Evolutionary conservation across 139 green algal genomes (phyloP).

Genomic region (Microglena sp.): DNA sequence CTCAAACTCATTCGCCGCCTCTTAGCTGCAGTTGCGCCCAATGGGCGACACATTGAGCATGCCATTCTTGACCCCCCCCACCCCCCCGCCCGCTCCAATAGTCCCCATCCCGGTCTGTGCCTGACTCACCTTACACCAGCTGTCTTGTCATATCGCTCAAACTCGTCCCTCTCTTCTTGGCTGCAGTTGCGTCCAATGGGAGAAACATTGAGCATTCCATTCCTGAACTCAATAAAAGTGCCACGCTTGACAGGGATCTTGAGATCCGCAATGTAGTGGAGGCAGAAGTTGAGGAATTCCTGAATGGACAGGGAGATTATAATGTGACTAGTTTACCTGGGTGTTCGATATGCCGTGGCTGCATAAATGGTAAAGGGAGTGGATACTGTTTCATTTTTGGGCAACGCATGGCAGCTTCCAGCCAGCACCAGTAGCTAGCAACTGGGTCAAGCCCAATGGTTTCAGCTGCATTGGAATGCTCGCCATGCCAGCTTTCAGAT

Average conservation of each 20-base stretch:
- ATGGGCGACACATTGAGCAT: conserved; percentile 89
- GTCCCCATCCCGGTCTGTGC: too few species aligned
- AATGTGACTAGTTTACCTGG: not conserved
- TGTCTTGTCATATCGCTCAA: conserved; percentile 81
- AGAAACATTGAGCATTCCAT: conserved; percentile 83
- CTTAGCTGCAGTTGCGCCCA: conserved; percentile 93
- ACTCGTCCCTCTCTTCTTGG: conserved; percentile 92
- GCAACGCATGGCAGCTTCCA: too few species aligned
- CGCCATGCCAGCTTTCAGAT: too few species aligned
- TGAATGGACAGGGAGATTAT: conserved; percentile 18
- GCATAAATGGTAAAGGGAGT: too few species aligned
- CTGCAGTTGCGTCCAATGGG: conserved; percentile 96
- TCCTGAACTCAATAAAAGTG: conserved; percentile 98
- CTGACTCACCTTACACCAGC: conserved; percentile 60
- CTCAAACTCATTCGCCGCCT: conserved; percentile 94
- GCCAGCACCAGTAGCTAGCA: too few species aligned
- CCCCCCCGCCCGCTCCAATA: too few species aligned
- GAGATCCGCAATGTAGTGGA: conserved; percentile 91
- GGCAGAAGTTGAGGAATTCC: conserved; percentile 83
- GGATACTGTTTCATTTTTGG: too few species aligned
- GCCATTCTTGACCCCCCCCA: conserved; percentile 95
- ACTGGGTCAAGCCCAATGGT: too few species aligned
- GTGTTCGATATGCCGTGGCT: too few species aligned
- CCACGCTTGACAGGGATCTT: conserved; percentile 97
- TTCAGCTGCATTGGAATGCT: too few species aligned